Percentiles rank a stretch among this genome's conserved stretches.
phyloP scores from a whole-genome alignment of 768 basidiomycete genomes.

The Lactarius deliciosus region DNA sequence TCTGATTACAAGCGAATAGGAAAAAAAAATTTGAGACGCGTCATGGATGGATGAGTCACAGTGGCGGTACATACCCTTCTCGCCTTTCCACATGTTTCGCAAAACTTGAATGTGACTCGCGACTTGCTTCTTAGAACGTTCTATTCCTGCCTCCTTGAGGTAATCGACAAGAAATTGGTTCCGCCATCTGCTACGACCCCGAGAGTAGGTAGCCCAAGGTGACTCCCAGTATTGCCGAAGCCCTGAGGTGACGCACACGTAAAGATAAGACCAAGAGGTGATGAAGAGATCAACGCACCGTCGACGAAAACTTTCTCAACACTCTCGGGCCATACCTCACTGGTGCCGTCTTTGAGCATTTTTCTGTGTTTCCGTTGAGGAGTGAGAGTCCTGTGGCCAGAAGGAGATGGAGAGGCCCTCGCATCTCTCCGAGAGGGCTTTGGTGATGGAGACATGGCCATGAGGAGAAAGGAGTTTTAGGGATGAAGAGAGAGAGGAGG shows the following conservation, averaged over 20 bases:
- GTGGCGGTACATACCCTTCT: constrained; percentile 52
- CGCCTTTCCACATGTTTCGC: constrained; percentile 87
- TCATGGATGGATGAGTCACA: neutral
- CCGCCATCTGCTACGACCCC: constrained; percentile 76
- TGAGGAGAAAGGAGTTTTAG: constrained; percentile 26
- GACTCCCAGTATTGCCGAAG: constrained; percentile 78
- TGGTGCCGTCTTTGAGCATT: constrained; percentile 76
- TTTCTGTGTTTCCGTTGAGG: constrained; percentile 83
- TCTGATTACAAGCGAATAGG: constrained; percentile 41
- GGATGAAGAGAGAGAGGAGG: constrained; percentile 18
- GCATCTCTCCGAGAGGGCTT: constrained; percentile 32
- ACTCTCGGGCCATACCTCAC: constrained; percentile 80
- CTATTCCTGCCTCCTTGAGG: constrained; percentile 65
- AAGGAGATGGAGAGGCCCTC: constrained; percentile 24
- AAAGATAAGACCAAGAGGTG: constrained; percentile 15
- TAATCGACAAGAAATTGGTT: constrained; percentile 87
- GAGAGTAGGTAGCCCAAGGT: constrained; percentile 76
- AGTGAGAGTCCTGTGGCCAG: constrained; percentile 49
- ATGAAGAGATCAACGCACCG: constrained; percentile 42
- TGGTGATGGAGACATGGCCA: constrained; percentile 32
- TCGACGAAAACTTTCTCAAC: constrained; percentile 77
- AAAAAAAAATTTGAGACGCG: constrained; percentile 29
- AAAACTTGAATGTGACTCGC: constrained; percentile 87
- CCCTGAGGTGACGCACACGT: constrained; percentile 41
- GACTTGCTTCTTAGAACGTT: constrained; percentile 82